Percentiles rank a stretch among this genome's conserved stretches.
These are phyloP conservation scores for Grigorovia humatica DNA, from an alignment of 805 yeast genomes.

Conservation along the genomic window DNA sequence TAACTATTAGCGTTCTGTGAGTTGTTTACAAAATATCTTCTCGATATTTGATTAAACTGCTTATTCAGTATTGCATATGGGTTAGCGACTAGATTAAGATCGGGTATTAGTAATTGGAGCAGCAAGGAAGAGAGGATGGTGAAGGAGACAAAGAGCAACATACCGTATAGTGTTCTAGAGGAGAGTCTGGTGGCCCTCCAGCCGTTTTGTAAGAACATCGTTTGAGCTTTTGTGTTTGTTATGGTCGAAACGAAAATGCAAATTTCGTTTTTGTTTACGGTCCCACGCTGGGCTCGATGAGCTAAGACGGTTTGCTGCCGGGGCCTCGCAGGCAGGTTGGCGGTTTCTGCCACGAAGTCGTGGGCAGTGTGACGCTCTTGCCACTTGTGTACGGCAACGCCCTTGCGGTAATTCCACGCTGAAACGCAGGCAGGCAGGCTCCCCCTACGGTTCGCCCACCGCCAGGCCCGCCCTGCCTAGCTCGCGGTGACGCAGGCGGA, in stretches of 20 bases:
- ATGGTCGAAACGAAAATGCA: background rate
- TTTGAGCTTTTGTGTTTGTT: background rate
- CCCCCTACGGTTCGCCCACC: too few relatives aligned
- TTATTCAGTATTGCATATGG: background rate
- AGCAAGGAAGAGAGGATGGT: background rate
- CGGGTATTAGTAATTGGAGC: constrained; percentile 12
- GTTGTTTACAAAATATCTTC: constrained; percentile 14
- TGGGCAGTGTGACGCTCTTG: too few relatives aligned
- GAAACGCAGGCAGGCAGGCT: too few relatives aligned
- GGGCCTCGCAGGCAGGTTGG: too few relatives aligned
- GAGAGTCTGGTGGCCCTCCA: constrained; percentile 3
- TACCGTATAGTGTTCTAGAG: constrained; percentile 11
- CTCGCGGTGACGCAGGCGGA: too few relatives aligned
- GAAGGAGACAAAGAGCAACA: constrained; percentile 12
- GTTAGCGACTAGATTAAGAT: constrained; percentile 2
- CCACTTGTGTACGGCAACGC: too few relatives aligned
- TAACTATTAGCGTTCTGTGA: background rate
- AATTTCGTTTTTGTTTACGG: background rate
- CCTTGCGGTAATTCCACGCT: too few relatives aligned
- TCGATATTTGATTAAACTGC: constrained; percentile 5
- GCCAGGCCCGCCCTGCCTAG: too few relatives aligned
- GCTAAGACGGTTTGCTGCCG: too few relatives aligned
- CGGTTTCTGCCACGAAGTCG: too few relatives aligned
- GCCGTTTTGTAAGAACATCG: background rate
- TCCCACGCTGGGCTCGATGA: too few relatives aligned